A percentile compares a stretch with the other conserved stretches of the same genome.
Conservation (phyloP, 2,329 filamentous ascomycete species). For the Aureobasidium namibiae region DNA sequence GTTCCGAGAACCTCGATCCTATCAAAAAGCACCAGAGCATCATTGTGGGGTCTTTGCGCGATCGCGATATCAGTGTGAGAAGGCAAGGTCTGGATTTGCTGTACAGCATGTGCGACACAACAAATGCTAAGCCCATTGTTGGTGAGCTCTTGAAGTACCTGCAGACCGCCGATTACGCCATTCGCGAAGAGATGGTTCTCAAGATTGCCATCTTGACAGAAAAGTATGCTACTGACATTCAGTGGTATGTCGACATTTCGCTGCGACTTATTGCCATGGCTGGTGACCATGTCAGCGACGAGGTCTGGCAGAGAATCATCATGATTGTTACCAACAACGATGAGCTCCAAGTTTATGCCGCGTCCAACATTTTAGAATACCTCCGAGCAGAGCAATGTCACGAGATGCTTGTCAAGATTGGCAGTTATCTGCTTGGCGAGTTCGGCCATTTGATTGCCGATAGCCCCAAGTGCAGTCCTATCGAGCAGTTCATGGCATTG, state of each 20-base stretch:
- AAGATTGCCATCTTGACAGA: conserved; percentile 98
- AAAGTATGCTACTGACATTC: conserved; percentile 95
- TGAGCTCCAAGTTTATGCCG: conserved; percentile 91
- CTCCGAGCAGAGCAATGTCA: conserved; percentile 90
- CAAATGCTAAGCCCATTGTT: conserved; percentile 90
- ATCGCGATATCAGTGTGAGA: conserved; percentile 93
- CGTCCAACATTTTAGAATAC: conserved; percentile 86
- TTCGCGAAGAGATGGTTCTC: conserved; percentile 97
- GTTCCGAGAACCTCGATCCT: conserved; percentile 86
- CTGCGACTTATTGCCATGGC: conserved; percentile 91
- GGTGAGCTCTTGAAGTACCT: conserved; percentile 89
- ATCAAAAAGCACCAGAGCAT: conserved; percentile 98
- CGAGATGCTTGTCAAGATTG: conserved; percentile 96
- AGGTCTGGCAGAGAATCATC: conserved; percentile 97
- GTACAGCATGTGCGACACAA: conserved; percentile 98
- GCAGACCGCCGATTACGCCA: conserved; percentile 93
- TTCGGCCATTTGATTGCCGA: conserved; percentile 96
- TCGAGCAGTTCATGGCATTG: conserved; percentile 91
- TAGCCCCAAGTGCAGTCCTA: conserved; percentile 82
- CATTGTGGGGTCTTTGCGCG: conserved; percentile 87
- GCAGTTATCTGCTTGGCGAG: conserved; percentile 89
- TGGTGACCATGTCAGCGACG: conserved; percentile 95
- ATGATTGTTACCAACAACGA: conserved; percentile 99
- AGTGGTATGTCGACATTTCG: conserved; percentile 99
- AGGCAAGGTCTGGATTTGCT: conserved; percentile 91